phyloP scores from a whole-genome alignment of 768 basidiomycete species.

The Naganishia kalamii region DNA sequence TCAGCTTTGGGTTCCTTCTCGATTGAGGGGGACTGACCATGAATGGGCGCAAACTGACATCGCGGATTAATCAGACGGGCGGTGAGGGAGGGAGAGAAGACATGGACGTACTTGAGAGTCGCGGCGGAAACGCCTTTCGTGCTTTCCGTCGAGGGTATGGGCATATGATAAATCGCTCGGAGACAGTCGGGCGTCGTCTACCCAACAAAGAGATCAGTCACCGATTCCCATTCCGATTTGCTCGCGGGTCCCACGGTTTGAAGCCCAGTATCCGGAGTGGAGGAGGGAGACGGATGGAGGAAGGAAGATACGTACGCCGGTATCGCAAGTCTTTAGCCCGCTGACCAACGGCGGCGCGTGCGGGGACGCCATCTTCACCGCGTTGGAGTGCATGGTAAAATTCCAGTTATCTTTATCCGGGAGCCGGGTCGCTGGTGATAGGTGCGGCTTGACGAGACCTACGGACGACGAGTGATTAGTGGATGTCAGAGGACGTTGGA shows the following conservation, averaged over 20 bases:
- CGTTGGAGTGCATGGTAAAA: neutral
- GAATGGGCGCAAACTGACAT: neutral
- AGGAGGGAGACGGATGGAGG: too few species aligned
- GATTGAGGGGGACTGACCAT: neutral
- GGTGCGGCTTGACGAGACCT: constrained; percentile 1
- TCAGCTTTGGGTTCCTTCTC: neutral
- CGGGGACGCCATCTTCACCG: neutral
- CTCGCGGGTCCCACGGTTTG: too few species aligned
- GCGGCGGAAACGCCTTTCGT: neutral
- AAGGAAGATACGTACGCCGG: neutral
- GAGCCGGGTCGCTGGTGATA: neutral
- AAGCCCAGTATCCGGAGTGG: too few species aligned
- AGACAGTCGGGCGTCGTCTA: constrained; percentile 4
- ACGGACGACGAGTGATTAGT: neutral
- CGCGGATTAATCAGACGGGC: neutral
- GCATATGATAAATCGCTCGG: constrained; percentile 15
- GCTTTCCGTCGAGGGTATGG: neutral
- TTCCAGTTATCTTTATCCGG: neutral
- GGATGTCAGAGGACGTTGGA: neutral
- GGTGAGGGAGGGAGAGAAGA: neutral
- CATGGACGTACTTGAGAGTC: neutral
- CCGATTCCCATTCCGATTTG: too few species aligned
- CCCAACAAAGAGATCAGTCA: neutral
- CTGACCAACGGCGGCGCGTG: neutral
- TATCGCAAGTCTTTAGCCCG: neutral